A percentile compares a stretch with the other conserved stretches of the same genome.
These are phyloP conservation scores for Pseudogymnoascus destructans DNA, from an alignment of 2,329 filamentous ascomycete genomes.

Conservation along the genomic window DNA sequence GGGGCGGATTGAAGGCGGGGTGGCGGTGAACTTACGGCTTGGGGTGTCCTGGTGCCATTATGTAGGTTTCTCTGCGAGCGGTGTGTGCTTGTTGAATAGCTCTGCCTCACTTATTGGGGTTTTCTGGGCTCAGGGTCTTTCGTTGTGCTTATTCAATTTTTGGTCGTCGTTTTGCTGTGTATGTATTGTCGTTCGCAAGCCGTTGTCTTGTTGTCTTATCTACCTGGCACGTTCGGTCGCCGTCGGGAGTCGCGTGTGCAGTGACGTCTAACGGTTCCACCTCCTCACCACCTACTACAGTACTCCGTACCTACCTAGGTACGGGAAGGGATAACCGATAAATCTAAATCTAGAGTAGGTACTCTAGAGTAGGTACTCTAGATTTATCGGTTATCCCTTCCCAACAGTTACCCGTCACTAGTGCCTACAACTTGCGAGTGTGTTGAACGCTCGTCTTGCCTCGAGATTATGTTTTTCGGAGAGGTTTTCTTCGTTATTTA, in stretches of 20 bases:
- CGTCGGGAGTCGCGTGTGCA: slow-evolving; percentile 6
- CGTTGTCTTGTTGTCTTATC: slow-evolving; percentile 2
- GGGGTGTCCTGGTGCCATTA: neutral
- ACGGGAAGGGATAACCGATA: too few relatives aligned
- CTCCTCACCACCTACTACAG: too few relatives aligned
- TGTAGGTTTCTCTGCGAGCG: neutral
- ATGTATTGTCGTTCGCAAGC: neutral
- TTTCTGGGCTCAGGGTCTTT: neutral
- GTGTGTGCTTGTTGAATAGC: slow-evolving; percentile 8
- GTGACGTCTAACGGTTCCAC: neutral
- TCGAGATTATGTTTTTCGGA: neutral
- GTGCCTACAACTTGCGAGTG: neutral
- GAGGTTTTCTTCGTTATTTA: neutral
- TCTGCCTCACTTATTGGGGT: neutral
- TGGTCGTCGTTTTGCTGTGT: neutral
- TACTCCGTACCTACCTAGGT: too few relatives aligned
- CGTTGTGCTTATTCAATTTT: neutral
- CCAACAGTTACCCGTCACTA: slow-evolving; percentile 7
- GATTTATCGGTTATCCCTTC: slow-evolving; percentile 1
- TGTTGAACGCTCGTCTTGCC: neutral
- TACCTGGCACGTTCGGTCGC: neutral
- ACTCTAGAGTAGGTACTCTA: too few relatives aligned
- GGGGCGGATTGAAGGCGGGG: neutral
- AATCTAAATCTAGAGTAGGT: too few relatives aligned
- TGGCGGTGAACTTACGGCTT: neutral